phyloP scores from a whole-genome alignment of 495 filamentous ascomycete genomes.

The Xylaria bambusicola region DNA sequence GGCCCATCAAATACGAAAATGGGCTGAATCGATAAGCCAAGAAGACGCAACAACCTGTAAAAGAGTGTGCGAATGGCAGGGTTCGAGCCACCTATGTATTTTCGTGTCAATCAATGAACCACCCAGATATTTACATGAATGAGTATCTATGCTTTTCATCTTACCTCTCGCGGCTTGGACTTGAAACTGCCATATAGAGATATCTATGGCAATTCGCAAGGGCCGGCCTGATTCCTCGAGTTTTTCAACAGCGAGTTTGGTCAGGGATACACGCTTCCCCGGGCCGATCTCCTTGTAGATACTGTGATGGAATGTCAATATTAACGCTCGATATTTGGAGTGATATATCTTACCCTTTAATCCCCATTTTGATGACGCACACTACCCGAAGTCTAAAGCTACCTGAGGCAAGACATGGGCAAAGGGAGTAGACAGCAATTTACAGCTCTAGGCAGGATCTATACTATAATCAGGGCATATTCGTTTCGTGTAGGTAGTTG shows the following conservation, averaged over 20 bases:
- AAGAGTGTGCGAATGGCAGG: constrained; percentile 91
- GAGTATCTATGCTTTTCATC: neutral
- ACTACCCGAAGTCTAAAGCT: neutral
- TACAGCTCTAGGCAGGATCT: neutral
- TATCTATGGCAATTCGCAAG: constrained; percentile 87
- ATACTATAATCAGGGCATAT: neutral
- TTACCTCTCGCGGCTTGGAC: constrained; percentile 75
- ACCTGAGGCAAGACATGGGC: constrained; percentile 7
- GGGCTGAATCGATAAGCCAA: constrained; percentile 78
- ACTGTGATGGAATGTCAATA: constrained; percentile 48
- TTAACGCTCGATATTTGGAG: neutral
- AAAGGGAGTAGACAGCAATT: neutral
- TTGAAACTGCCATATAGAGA: constrained; percentile 98
- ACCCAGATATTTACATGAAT: neutral
- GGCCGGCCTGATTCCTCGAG: constrained; percentile 70
- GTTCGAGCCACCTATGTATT: constrained; percentile 69
- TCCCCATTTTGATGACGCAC: constrained; percentile 51
- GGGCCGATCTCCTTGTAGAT: constrained; percentile 87
- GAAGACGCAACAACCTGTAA: constrained; percentile 82
- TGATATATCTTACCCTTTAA: constrained; percentile 53
- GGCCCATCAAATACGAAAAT: constrained; percentile 96
- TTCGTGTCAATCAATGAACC: neutral
- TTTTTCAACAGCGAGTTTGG: constrained; percentile 76
- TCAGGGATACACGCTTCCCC: constrained; percentile 77
- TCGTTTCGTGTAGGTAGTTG: neutral